Conservation (phyloP, 768 basidiomycete species). For the Cystobasidium tubakii region DNA sequence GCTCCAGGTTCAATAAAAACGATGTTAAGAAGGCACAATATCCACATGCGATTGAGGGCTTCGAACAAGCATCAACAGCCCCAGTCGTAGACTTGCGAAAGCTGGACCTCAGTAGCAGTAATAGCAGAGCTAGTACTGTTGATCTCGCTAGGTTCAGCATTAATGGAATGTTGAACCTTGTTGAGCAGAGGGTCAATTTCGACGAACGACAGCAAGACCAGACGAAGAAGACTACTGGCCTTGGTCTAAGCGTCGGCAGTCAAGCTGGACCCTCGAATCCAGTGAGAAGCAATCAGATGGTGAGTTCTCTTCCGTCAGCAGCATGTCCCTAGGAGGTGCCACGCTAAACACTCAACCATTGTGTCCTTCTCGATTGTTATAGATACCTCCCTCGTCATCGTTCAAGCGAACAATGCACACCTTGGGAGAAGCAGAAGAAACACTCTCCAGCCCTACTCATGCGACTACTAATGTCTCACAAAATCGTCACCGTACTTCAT, state of each 20-base stretch:
- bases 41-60: background rate
- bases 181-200: slow-evolving; percentile 15
- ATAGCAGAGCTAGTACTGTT: background rate
- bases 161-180: slow-evolving; percentile 13
- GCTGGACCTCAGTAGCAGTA: background rate
- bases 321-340: no score
- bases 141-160: slow-evolving; percentile 32
- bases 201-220: background rate
- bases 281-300: background rate
- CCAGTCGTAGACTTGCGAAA: background rate
- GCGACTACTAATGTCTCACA: background rate
- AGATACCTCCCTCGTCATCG: background rate
- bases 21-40: background rate
- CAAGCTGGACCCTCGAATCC: background rate
- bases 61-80: background rate
- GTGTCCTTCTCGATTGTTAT: background rate
- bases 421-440: background rate
- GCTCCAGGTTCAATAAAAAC: background rate
- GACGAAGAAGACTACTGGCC: background rate
- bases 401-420: slow-evolving; percentile 4
- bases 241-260: background rate
- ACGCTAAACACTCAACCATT: background rate
- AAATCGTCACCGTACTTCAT: background rate
- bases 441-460: background rate
- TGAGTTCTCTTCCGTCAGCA: background rate